Evolutionary conservation across 73 alveolate species (phyloP).

Genomic region (Durusdinium trenchii): DNA sequence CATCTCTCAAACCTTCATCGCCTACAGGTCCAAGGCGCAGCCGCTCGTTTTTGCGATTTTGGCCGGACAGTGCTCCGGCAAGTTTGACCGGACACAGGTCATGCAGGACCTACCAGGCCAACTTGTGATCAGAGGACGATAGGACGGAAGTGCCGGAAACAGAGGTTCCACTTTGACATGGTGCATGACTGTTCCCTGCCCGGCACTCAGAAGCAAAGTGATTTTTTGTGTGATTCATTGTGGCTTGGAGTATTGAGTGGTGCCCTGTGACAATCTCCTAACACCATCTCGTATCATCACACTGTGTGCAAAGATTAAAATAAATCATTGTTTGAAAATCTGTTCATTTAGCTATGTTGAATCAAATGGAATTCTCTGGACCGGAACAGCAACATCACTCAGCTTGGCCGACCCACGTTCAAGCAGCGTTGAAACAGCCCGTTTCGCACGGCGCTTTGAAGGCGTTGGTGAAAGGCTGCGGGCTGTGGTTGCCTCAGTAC

Average conservation of each 20-base stretch:
- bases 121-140: background rate
- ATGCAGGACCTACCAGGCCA: background rate
- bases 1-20: background rate
- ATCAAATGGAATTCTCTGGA: background rate
- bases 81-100: background rate
- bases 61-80: background rate
- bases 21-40: background rate
- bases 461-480: background rate
- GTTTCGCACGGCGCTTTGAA: background rate
- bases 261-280: too few species aligned
- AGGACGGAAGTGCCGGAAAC: background rate
- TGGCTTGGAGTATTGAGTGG: too few species aligned
- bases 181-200: too few species aligned
- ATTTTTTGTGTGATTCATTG: too few species aligned
- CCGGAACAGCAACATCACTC: background rate
- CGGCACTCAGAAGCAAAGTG: too few species aligned
- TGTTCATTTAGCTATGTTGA: background rate
- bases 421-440: background rate
- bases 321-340: background rate
- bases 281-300: background rate
- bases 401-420: background rate
- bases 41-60: too few species aligned
- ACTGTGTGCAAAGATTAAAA: background rate
- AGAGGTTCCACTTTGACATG: too few species aligned
- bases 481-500: background rate